phyloP scores from a whole-genome alignment of 805 yeast species.

The Monosporozyma solicola region DNA sequence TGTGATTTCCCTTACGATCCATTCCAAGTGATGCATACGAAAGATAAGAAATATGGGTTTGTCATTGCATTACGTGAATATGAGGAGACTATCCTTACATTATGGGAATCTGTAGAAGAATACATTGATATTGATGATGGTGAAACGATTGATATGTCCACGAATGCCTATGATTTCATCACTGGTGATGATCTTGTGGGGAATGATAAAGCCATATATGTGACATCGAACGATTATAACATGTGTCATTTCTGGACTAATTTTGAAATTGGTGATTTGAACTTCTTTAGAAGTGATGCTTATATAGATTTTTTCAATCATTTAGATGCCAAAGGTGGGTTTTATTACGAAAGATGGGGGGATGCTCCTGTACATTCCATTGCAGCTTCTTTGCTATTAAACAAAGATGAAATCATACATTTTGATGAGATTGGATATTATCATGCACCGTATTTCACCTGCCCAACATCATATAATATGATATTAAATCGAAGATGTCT shows the following conservation, averaged over 20 bases:
- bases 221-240: slow-evolving; percentile 52
- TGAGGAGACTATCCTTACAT: slow-evolving; percentile 72
- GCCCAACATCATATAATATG: slow-evolving; percentile 45
- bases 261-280: slow-evolving; percentile 66
- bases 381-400: slow-evolving; percentile 52
- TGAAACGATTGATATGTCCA: slow-evolving; percentile 27
- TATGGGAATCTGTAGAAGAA: slow-evolving; percentile 68
- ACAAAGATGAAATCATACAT: slow-evolving; percentile 56
- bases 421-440: slow-evolving; percentile 76
- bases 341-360: slow-evolving; percentile 88
- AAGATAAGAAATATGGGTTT: slow-evolving; percentile 77
- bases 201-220: slow-evolving; percentile 33
- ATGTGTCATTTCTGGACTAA: slow-evolving; percentile 85
- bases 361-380: slow-evolving; percentile 88
- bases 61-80: slow-evolving; percentile 79
- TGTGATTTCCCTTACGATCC: slow-evolving; percentile 86
- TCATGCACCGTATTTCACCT: slow-evolving; percentile 61
- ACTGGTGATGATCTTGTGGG: slow-evolving; percentile 45
- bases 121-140: slow-evolving; percentile 50
- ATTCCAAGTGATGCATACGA: slow-evolving; percentile 67
- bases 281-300: slow-evolving; percentile 59
- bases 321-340: slow-evolving; percentile 63
- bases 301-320: slow-evolving; percentile 54
- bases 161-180: slow-evolving; percentile 31
- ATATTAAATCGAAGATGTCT: slow-evolving; percentile 52